Evolutionary conservation across 2,329 filamentous ascomycete species (phyloP).

Genomic region (Aureobasidium sp.): DNA sequence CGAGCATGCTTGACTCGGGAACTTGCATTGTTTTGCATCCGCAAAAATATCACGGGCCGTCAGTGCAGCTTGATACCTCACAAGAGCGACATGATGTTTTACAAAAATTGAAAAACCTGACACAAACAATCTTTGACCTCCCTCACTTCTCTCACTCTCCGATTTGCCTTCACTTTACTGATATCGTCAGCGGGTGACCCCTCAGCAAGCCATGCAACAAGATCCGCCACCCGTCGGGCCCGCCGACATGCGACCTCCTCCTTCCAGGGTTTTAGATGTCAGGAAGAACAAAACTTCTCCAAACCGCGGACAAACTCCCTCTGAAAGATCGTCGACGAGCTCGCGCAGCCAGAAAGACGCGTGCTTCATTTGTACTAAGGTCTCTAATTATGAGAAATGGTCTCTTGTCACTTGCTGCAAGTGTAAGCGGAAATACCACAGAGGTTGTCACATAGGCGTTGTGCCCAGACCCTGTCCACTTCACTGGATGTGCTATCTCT

Average conservation of each 20-base stretch:
- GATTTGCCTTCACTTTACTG: background rate
- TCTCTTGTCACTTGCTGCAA: constrained; percentile 28
- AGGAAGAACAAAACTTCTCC: constrained; percentile 16
- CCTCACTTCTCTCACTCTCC: background rate
- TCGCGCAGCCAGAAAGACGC: constrained; percentile 14
- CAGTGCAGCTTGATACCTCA: constrained; percentile 21
- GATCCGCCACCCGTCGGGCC: background rate
- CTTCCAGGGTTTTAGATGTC: background rate
- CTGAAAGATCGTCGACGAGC: constrained; percentile 18
- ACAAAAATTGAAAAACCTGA: constrained; percentile 73
- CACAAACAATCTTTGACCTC: constrained; percentile 27
- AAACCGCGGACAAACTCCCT: constrained; percentile 20
- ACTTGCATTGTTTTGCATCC: constrained; percentile 5
- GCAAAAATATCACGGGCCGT: background rate
- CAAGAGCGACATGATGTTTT: constrained; percentile 39
- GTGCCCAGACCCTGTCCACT: background rate
- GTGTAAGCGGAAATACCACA: constrained; percentile 32
- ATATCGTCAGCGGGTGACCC: background rate
- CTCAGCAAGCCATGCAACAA: background rate
- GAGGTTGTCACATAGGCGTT: constrained; percentile 29
- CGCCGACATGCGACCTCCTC: background rate
- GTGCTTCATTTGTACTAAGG: constrained; percentile 29
- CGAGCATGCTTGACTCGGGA: background rate
- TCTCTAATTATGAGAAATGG: constrained; percentile 22
- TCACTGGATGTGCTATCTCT: background rate